Conservation (phyloP, 164 flowering plant species). For the Vitis rotundifolia region DNA sequence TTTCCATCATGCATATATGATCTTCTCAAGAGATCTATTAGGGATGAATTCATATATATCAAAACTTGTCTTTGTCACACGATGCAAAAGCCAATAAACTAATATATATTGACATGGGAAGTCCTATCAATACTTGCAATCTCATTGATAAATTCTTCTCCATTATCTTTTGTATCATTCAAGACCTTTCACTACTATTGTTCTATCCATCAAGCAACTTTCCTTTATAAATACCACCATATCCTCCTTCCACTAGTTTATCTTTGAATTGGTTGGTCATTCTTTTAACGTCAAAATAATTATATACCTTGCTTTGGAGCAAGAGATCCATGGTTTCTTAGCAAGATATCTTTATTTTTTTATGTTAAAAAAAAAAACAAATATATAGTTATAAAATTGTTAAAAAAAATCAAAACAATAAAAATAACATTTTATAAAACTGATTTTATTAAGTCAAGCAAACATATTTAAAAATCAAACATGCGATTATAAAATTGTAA, state of each 20-base stretch:
- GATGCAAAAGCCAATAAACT: conserved; percentile 30
- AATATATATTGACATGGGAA: conserved; percentile 34
- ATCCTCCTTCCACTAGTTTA: conserved; percentile 13
- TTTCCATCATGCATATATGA: conserved; percentile 14
- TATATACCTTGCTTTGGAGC: no score
- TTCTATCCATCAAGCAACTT: conserved; percentile 21
- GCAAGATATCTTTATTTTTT: no score
- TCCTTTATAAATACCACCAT: conserved; percentile 44
- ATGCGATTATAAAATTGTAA: fast-evolving
- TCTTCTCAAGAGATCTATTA: conserved; percentile 41
- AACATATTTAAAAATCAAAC: no score
- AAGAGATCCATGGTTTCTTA: no score
- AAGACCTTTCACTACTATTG: conserved; percentile 39
- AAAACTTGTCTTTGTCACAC: conserved; percentile 27
- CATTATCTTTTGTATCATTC: conserved; percentile 19
- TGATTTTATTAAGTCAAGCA: no score
- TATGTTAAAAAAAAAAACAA: no score
- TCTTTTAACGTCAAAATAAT: no score
- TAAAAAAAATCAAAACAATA: no score
- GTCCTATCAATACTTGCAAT: conserved; percentile 32
- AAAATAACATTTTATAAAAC: no score
- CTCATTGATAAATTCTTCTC: conserved; percentile 24
- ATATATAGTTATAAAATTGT: no score
- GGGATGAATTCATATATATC: conserved; percentile 36
- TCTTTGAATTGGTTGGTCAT: no score